Percentiles rank a stretch among this genome's conserved stretches.
Evolutionary conservation across 768 basidiomycete species (phyloP).

Genomic region (Russula vinacea): DNA sequence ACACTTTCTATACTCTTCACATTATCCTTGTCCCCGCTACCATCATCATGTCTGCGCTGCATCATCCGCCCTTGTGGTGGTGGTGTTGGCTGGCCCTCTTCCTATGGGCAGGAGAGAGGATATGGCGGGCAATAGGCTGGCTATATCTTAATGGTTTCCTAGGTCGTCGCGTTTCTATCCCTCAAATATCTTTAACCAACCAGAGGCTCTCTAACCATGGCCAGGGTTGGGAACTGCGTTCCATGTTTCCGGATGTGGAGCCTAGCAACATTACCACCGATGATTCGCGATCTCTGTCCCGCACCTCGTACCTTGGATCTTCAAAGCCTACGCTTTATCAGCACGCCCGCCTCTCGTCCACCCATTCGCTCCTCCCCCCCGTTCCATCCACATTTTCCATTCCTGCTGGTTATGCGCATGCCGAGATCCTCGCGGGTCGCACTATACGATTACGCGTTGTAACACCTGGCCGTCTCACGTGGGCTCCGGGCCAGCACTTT

Average conservation of each 20-base stretch:
- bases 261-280: not conserved
- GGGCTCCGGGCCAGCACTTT: slow-evolving; percentile 81
- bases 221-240: slow-evolving; percentile 22
- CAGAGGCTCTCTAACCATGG: not conserved
- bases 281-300: slow-evolving; percentile 7
- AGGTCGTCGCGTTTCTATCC: slow-evolving; percentile 30
- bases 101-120: slow-evolving; percentile 62
- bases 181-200: not conserved
- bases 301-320: not conserved
- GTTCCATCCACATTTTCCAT: slow-evolving; percentile 41
- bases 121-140: slow-evolving; percentile 54
- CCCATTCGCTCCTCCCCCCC: slow-evolving; percentile 23
- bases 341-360: slow-evolving; percentile 4
- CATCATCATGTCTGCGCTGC: slow-evolving; percentile 57
- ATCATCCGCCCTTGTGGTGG: slow-evolving; percentile 62
- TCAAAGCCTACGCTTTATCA: slow-evolving; percentile 10
- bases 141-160: slow-evolving; percentile 58
- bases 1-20: slow-evolving; percentile 65
- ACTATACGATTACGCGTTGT: slow-evolving; percentile 67
- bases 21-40: slow-evolving; percentile 61
- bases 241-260: slow-evolving; percentile 18
- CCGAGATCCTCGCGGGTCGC: slow-evolving; percentile 64
- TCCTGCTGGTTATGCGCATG: slow-evolving; percentile 65
- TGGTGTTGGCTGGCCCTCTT: slow-evolving; percentile 65
- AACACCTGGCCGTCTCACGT: slow-evolving; percentile 52